phyloP scores from a whole-genome alignment of 306 rosid genomes.

The Sophora flavescens region DNA sequence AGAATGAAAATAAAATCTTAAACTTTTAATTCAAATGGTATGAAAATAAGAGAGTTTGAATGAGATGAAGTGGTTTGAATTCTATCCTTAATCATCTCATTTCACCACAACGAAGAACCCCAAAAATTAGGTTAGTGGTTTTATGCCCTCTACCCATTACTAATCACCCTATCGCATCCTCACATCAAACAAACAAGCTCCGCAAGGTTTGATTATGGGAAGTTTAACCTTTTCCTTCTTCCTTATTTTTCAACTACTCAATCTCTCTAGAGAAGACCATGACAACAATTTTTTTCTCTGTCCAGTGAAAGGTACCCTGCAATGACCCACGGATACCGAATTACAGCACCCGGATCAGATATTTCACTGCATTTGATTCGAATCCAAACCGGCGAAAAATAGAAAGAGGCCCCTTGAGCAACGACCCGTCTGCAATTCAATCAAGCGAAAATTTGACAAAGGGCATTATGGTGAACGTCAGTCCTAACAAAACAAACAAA shows the following conservation, averaged over 20 bases:
- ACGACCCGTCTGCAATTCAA: neutral
- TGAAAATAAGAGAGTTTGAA: too few relatives aligned
- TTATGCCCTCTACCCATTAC: too few relatives aligned
- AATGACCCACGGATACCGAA: neutral
- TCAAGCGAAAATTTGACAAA: neutral
- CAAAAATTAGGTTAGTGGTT: too few relatives aligned
- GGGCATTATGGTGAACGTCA: neutral
- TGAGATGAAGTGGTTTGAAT: too few relatives aligned
- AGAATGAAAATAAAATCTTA: neutral
- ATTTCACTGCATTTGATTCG: neutral
- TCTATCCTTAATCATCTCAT: too few relatives aligned
- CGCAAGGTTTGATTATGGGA: too few relatives aligned
- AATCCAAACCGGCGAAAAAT: neutral
- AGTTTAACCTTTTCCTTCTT: neutral
- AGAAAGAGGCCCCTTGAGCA: neutral
- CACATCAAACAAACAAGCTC: too few relatives aligned
- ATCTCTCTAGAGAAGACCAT: neutral
- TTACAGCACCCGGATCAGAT: neutral
- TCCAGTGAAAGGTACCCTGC: neutral
- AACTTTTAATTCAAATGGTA: too few relatives aligned
- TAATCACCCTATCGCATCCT: too few relatives aligned
- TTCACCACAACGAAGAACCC: too few relatives aligned
- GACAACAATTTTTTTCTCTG: neutral
- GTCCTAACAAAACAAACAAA: neutral
- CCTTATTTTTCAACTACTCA: neutral